These are phyloP conservation scores for Malania oleifera DNA, from an alignment of 164 flowering plant genomes.

Conservation along the genomic window DNA sequence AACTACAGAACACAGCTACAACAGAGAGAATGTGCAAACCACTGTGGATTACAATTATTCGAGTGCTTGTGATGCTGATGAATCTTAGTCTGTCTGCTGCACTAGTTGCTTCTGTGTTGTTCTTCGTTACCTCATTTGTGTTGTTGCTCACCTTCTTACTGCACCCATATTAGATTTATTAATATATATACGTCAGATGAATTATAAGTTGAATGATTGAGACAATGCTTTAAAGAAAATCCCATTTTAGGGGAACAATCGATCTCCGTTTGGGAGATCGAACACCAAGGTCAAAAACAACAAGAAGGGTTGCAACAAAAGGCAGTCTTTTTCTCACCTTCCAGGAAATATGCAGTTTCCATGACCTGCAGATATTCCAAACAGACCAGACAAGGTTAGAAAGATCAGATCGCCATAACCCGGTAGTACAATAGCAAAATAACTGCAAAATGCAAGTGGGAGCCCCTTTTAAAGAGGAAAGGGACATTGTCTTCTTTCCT, in stretches of 20 bases:
- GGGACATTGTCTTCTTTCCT: background rate
- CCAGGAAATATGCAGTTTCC: constrained; percentile 91
- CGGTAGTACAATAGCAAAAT: background rate
- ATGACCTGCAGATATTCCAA: constrained; percentile 56
- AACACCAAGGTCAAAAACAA: too few species aligned
- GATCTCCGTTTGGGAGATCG: too few species aligned
- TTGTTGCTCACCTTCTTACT: constrained; percentile 44
- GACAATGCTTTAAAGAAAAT: too few species aligned
- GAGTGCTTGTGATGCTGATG: constrained; percentile 11
- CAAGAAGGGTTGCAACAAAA: background rate
- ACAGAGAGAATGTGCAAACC: constrained; percentile 8
- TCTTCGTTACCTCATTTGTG: constrained; percentile 29
- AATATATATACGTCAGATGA: too few species aligned
- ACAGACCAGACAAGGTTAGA: background rate
- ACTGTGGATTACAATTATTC: constrained; percentile 13
- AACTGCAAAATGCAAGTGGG: background rate
- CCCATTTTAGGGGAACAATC: too few species aligned
- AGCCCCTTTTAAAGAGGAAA: background rate
- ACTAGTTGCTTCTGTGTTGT: constrained; percentile 35
- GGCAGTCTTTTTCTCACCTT: constrained; percentile 46
- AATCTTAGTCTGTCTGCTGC: constrained; percentile 18
- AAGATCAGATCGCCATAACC: constrained; percentile 3
- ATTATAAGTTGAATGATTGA: too few species aligned
- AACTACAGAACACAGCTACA: constrained; percentile 16
- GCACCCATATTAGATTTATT: constrained; percentile 28